phyloP scores from a whole-genome alignment of 768 basidiomycete genomes.

The Suillus fuscotomentosus region DNA sequence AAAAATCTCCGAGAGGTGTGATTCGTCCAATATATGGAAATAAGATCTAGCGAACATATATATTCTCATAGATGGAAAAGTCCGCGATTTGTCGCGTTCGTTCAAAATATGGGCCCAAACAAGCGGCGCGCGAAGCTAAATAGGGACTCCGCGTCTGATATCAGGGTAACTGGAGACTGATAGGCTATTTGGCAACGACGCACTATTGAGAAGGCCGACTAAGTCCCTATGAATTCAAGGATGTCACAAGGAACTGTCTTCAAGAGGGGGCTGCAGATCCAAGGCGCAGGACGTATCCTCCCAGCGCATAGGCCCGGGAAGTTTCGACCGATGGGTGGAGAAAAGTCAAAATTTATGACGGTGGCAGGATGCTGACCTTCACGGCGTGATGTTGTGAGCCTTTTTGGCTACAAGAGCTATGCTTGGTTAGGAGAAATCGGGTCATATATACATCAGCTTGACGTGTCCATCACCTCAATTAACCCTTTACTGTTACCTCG shows the following conservation, averaged over 20 bases:
- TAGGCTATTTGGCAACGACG: neutral
- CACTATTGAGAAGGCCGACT: neutral
- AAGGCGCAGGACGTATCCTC: neutral
- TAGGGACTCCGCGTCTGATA: neutral
- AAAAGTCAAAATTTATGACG: neutral
- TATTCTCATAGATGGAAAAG: neutral
- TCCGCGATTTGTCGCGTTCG: neutral
- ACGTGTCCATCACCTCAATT: conserved; percentile 2
- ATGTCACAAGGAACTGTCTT: neutral
- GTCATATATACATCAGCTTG: neutral
- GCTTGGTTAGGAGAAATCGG: neutral
- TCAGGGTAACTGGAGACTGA: neutral
- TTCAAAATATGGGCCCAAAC: neutral
- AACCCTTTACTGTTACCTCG: neutral
- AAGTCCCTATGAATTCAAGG: neutral
- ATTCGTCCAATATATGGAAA: neutral
- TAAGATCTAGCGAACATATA: neutral
- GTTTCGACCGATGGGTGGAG: neutral
- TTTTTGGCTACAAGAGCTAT: neutral
- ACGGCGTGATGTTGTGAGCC: neutral
- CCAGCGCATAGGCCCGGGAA: neutral
- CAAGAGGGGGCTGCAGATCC: neutral
- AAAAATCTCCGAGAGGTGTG: neutral
- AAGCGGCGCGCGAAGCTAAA: neutral
- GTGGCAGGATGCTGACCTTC: neutral